These are phyloP conservation scores for Falciphora oryzae DNA, from an alignment of 2,329 filamentous ascomycete genomes.

Conservation along the genomic window DNA sequence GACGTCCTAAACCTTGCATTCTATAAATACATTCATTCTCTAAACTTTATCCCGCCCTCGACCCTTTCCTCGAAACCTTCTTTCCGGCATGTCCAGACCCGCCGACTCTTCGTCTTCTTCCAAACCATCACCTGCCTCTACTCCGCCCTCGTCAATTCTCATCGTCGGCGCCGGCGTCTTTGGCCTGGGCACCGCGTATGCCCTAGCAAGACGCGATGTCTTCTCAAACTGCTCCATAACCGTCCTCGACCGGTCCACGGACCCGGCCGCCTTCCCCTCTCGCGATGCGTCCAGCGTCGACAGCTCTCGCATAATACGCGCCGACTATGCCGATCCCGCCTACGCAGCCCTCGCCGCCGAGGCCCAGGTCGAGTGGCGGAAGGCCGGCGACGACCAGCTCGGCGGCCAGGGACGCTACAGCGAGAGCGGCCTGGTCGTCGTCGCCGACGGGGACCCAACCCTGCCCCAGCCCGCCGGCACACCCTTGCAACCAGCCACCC, in stretches of 20 bases:
- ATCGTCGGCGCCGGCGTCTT: slow-evolving; percentile 66
- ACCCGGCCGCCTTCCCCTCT: slow-evolving; percentile 49
- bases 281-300: slow-evolving; percentile 57
- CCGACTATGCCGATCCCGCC: slow-evolving; percentile 74
- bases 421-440: slow-evolving; percentile 63
- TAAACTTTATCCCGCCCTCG: slow-evolving; percentile 4
- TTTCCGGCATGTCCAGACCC: slow-evolving; percentile 5
- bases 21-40: not conserved
- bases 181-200: slow-evolving; percentile 56
- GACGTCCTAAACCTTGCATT: not conserved
- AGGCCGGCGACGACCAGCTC: slow-evolving; percentile 44
- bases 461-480: slow-evolving; percentile 5
- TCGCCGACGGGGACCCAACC: slow-evolving; percentile 40
- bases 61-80: slow-evolving; percentile 4
- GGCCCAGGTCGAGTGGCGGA: slow-evolving; percentile 66
- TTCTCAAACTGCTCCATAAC: slow-evolving; percentile 51
- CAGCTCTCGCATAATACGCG: slow-evolving; percentile 57
- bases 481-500: slow-evolving; percentile 11
- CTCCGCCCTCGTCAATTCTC: slow-evolving; percentile 48
- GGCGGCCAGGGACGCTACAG: slow-evolving; percentile 62
- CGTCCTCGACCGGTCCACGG: slow-evolving; percentile 49
- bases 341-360: slow-evolving; percentile 70
- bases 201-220: slow-evolving; percentile 57
- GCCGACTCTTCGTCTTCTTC: slow-evolving; percentile 14
- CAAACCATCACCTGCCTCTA: slow-evolving; percentile 14